Evolutionary conservation across 352 stramenopile genomes (phyloP), one percentile per base, ranked within the genome.

Genomic region (Plasmopara muralis): DNA sequence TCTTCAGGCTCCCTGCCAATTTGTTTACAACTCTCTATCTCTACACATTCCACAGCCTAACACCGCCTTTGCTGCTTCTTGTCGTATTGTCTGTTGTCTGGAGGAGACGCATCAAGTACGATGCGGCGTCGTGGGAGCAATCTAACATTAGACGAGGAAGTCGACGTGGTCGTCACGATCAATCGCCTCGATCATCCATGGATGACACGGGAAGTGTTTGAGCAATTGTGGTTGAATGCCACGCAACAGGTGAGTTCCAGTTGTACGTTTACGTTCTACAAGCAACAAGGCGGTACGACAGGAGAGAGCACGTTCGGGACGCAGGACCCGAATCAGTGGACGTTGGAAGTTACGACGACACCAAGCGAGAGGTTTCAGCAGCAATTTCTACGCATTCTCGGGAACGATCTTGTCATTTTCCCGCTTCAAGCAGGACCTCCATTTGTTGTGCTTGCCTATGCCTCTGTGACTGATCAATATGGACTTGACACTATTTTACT

Each of bases 141-240:
- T 51, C 47, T 89, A 41, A 89, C 76, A 62, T 70, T 89, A 37
- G 72, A 85, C 35, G 59, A 68, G n/a, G 72, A 82, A n/a, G 70
- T 70, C 15, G 65, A 77, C 39, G 51, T 55, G 30, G 41, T 34
- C 10, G 52, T 83, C 2, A 45, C 65, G 31, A 57, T 76, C 14
- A 62, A 82, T 53, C 51, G 13, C 6, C 48, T 78, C 7, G 52
- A 54, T n/a, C 58, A 75, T 52, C 74, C 72, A 18, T 89, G 75
- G 76, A 87, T 89, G 76, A 63, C 72, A 6, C 55, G 56, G 4
- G 79, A 79, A 53, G 63, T 86, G 18, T 89, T 86, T 64, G 54
- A 81, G 9, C 80, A 68, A 41, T 60, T 89, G 41, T 89, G 79
- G 79, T 52, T 61, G 1, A 71, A 69, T 46, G 76, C 79, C 43